phyloP scores from a whole-genome alignment of 2,329 filamentous ascomycete genomes.

The Falciphora oryzae region DNA sequence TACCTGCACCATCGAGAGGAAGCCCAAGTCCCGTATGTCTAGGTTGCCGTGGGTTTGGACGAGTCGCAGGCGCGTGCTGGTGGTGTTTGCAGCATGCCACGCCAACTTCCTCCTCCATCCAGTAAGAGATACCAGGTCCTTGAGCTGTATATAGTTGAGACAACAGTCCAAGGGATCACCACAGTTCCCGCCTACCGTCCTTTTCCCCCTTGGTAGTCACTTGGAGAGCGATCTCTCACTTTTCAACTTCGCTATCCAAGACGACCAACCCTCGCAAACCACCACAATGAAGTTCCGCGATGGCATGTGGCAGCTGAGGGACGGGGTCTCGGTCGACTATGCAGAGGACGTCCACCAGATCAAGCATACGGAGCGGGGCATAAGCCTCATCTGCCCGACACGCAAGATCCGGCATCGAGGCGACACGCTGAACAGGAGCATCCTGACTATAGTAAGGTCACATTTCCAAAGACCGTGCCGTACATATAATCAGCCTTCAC shows the following conservation, averaged over 20 bases:
- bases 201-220: too few relatives aligned
- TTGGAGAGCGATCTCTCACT: neutral
- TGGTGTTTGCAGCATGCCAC: too few relatives aligned
- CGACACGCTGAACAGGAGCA: slow-evolving; percentile 50
- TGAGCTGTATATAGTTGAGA: neutral
- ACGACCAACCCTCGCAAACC: neutral
- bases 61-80: too few relatives aligned
- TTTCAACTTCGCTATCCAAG: neutral
- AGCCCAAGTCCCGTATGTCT: neutral
- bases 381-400: slow-evolving; percentile 53
- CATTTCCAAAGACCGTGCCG: neutral
- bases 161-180: neutral
- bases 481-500: neutral
- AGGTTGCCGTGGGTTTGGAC: neutral
- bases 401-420: slow-evolving; percentile 47
- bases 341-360: slow-evolving; percentile 58
- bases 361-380: slow-evolving; percentile 39
- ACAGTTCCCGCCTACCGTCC: too few relatives aligned
- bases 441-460: slow-evolving; percentile 41
- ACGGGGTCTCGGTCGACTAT: slow-evolving; percentile 56
- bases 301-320: slow-evolving; percentile 62
- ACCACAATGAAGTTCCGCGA: slow-evolving; percentile 53
- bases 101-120: neutral
- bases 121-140: neutral
- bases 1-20: neutral